A percentile compares a stretch with the other conserved stretches of the same genome.
Evolutionary conservation across 2,329 filamentous ascomycete species (phyloP).

Genomic region (Neodidymelliopsis sp.): DNA sequence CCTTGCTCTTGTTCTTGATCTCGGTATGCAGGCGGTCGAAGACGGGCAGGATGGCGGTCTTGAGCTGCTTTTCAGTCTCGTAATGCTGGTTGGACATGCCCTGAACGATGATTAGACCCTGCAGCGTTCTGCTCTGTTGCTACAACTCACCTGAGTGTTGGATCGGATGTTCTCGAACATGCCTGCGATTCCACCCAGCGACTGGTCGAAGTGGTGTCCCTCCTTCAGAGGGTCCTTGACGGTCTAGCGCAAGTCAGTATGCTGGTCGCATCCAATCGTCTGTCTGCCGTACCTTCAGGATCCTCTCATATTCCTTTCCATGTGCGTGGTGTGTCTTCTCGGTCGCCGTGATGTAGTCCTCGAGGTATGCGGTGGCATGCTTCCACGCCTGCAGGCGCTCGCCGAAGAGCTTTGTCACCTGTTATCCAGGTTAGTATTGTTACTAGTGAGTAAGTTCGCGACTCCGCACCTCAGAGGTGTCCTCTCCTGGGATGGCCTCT

Average conservation of each 20-base stretch:
- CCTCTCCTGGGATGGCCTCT: constrained; percentile 58
- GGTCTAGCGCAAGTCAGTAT: constrained; percentile 62
- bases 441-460: not conserved
- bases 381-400: constrained; percentile 96
- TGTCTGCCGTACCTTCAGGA: constrained; percentile 72
- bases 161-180: constrained; percentile 93
- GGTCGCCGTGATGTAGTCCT: constrained; percentile 85
- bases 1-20: constrained; percentile 96
- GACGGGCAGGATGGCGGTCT: constrained; percentile 83
- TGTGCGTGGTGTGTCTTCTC: constrained; percentile 87
- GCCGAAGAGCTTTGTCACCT: constrained; percentile 69
- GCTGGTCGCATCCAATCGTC: accelerated
- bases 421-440: constrained; percentile 1
- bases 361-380: constrained; percentile 87
- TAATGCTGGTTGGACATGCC: constrained; percentile 86
- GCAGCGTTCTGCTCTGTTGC: not conserved
- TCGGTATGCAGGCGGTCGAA: constrained; percentile 92
- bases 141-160: constrained; percentile 74
- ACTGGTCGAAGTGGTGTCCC: constrained; percentile 91
- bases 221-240: constrained; percentile 87
- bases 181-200: constrained; percentile 83
- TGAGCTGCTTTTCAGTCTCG: constrained; percentile 91
- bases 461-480: constrained; percentile 52
- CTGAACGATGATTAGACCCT: constrained; percentile 51
- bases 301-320: constrained; percentile 93